Conservation (phyloP, 345 rosid species). For the Ailanthus altissimus region DNA sequence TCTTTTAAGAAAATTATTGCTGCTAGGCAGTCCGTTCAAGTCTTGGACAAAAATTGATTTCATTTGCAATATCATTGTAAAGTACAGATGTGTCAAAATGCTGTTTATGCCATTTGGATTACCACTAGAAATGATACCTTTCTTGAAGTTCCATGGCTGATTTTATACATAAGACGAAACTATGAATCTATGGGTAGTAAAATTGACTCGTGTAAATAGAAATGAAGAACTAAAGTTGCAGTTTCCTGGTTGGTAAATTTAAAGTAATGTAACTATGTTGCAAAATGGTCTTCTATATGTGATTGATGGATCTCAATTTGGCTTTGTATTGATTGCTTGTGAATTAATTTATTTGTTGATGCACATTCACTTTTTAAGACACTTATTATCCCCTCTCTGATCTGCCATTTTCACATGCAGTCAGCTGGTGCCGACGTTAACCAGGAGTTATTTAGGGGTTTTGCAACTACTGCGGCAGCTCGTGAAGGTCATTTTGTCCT, state of each 20-base stretch:
- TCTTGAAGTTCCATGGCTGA: not conserved
- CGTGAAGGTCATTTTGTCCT: slow-evolving; percentile 37
- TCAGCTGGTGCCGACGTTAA: slow-evolving; percentile 46
- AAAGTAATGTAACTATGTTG: not conserved
- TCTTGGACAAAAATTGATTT: not conserved
- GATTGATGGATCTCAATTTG: slow-evolving; percentile 4
- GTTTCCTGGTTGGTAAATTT: not conserved
- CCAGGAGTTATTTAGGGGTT: slow-evolving; percentile 40
- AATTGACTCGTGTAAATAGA: not conserved
- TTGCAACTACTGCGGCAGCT: slow-evolving; percentile 45
- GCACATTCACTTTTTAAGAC: not conserved
- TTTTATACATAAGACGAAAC: not conserved
- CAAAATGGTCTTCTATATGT: not conserved
- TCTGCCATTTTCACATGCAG: slow-evolving; percentile 11
- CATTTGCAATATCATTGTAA: not conserved
- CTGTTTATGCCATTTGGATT: not conserved
- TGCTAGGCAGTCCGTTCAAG: too few species aligned
- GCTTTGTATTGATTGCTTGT: not conserved
- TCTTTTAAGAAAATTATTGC: too few species aligned
- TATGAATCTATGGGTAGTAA: not conserved
- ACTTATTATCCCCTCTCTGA: slow-evolving; percentile 8
- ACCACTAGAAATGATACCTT: not conserved
- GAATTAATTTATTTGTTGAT: not conserved
- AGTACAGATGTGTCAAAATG: too few species aligned
- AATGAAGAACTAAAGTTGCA: not conserved